These are phyloP conservation scores for Hypoxylon rubiginosum DNA, from an alignment of 2,329 filamentous ascomycete genomes.

Conservation along the genomic window DNA sequence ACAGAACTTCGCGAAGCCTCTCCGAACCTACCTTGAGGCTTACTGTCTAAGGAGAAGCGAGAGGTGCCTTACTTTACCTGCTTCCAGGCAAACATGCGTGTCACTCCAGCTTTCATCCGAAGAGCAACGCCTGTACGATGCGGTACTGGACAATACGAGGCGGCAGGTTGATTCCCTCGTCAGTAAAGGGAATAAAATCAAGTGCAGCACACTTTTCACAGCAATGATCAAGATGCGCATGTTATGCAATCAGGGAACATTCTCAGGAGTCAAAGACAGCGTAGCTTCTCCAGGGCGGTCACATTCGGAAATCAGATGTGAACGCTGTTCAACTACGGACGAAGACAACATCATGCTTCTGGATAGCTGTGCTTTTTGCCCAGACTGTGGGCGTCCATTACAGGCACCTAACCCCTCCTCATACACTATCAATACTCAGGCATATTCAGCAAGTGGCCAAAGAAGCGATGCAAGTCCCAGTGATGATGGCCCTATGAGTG, in stretches of 20 bases:
- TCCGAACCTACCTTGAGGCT: constrained; percentile 20
- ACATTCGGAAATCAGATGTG: constrained; percentile 4
- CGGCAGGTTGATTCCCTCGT: constrained; percentile 12
- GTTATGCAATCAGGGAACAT: constrained; percentile 24
- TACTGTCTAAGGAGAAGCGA: constrained; percentile 25
- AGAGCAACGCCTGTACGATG: constrained; percentile 6
- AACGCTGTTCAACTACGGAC: constrained; percentile 8
- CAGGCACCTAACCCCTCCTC: background rate
- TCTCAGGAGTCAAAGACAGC: background rate
- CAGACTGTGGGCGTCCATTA: constrained; percentile 14
- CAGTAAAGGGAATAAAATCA: constrained; percentile 5
- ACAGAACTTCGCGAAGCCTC: constrained; percentile 16
- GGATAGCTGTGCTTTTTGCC: constrained; percentile 1
- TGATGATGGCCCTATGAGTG: background rate
- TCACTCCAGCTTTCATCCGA: constrained; percentile 8
- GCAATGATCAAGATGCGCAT: constrained; percentile 21
- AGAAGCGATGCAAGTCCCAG: background rate
- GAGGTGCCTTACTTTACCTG: background rate
- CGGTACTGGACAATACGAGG: background rate
- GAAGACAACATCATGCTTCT: constrained; percentile 9
- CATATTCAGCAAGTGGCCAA: background rate
- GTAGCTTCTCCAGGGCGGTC: background rate
- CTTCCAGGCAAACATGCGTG: constrained; percentile 1
- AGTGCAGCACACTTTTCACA: constrained; percentile 12
- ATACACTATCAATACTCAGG: background rate